phyloP scores from a whole-genome alignment of 2,329 filamentous ascomycete species.

The Aureobasidium sp. region DNA sequence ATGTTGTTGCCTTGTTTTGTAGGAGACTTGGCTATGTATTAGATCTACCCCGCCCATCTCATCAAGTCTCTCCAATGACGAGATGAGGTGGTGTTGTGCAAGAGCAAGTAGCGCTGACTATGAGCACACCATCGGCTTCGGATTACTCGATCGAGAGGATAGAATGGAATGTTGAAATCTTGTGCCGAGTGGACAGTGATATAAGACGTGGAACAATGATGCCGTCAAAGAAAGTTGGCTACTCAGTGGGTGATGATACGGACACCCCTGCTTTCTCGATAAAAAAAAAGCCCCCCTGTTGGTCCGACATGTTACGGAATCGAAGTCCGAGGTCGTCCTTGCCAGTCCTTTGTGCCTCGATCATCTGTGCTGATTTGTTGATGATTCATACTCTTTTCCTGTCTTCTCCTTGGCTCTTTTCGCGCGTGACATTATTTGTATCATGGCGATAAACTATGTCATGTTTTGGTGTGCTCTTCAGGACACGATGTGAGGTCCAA shows the following conservation, averaged over 20 bases:
- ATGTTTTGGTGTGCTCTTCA: not conserved
- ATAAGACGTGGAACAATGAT: not conserved
- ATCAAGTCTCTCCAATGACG: not conserved
- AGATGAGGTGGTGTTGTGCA: not conserved
- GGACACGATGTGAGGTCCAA: not conserved
- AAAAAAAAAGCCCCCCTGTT: not conserved
- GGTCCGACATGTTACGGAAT: not conserved
- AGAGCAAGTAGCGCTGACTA: not conserved
- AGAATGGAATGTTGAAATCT: not conserved
- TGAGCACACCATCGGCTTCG: not conserved
- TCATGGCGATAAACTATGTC: not conserved
- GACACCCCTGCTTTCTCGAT: not conserved
- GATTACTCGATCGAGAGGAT: not conserved
- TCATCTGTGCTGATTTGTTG: not conserved
- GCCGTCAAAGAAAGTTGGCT: not conserved
- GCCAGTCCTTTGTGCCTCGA: not conserved
- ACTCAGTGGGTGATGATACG: not conserved
- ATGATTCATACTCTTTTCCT: not conserved
- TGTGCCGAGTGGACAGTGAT: not conserved
- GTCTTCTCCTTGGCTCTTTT: not conserved
- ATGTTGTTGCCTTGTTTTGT: not conserved
- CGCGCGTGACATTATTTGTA: not conserved
- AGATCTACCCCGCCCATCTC: not conserved
- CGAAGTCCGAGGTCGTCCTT: not conserved
- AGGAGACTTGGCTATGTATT: not conserved